These are phyloP conservation scores for Cyclostephanos tholiformis DNA, from an alignment of 108 stramenopile genomes.

Conservation along the genomic window DNA sequence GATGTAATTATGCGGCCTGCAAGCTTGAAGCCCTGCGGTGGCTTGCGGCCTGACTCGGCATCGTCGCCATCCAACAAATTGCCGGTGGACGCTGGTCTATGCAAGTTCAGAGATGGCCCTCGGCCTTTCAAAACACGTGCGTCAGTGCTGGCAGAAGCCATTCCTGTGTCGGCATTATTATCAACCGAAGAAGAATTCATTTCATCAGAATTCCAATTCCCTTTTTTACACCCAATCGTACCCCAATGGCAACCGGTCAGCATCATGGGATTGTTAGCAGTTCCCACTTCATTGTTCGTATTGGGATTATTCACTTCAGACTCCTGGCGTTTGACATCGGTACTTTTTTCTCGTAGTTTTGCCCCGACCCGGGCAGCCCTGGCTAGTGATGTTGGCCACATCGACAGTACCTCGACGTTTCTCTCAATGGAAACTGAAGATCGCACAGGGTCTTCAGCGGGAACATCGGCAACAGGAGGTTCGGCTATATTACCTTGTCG, in stretches of 20 bases:
- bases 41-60: conserved; percentile 7
- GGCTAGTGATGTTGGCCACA: conserved; percentile 17
- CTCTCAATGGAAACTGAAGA: too few relatives aligned
- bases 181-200: conserved; percentile 12
- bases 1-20: conserved; percentile 45
- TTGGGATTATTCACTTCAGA: conserved; percentile 5
- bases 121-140: conserved; percentile 29
- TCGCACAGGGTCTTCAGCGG: not conserved
- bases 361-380: conserved; percentile 33
- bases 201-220: conserved; percentile 10
- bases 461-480: not conserved
- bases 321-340: not conserved
- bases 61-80: conserved; percentile 3
- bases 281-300: conserved; percentile 1
- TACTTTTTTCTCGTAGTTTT: not conserved
- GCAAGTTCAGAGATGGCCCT: not conserved
- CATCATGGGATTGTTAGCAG: conserved; percentile 18
- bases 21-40: conserved; percentile 46
- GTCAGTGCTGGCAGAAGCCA: conserved; percentile 37
- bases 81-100: not conserved
- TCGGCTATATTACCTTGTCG: not conserved
- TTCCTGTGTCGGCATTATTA: conserved; percentile 9
- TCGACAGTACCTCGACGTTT: too few relatives aligned
- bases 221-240: conserved; percentile 35
- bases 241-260: conserved; percentile 44